Evolutionary conservation across 2,329 filamentous ascomycete species (phyloP), one percentile per base, ranked within the genome.

Genomic region (Apiospora aurea): DNA sequence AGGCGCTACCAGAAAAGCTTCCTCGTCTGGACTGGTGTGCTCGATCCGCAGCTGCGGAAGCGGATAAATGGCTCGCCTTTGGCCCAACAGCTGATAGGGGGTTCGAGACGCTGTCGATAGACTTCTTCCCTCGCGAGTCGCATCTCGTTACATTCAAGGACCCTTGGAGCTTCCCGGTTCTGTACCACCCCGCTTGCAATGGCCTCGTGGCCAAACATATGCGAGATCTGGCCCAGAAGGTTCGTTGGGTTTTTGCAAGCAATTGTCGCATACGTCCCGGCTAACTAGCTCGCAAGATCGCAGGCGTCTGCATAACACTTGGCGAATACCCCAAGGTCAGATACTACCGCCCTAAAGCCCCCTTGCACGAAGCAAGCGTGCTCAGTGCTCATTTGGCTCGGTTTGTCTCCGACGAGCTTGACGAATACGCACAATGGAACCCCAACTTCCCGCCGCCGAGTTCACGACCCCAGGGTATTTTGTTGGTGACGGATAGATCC

Each of bases 301-400:
- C 94, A 4, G 93, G 94, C 43, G 87, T 98, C 41, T 99, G 96
- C 80, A 94, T 97, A 53, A 92, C 94, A 0, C 84, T 98, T n/a
- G 95, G 95, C 75, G 96, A 99, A 82, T 96, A 97, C 78, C 96
- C 96, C 8, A 93, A 93, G 75, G 94, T 99, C 73, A 92, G 96
- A 78, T 99, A 97, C 83, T 98, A 96, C 82, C 89, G 90, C 75
- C 95, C 96, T 0, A 88, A 81, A 72, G 89, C 90, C 71, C 89
- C 94, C 6, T 88, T 88, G 14, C 95, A 99, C 80, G 95, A 98
- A 82, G 96, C 96, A 51, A 91, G 90, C 76, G 94, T 98, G 8
- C 85, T 99, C 34, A 97, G 93, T 81, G 91, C 92, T 21, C 94
- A 98, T 79, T 87, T 99, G 70, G 96, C 96, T 10, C 90, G 93